phyloP scores from a whole-genome alignment of 1,139 yeast species.

The Geotrichum citri-aurantii region DNA sequence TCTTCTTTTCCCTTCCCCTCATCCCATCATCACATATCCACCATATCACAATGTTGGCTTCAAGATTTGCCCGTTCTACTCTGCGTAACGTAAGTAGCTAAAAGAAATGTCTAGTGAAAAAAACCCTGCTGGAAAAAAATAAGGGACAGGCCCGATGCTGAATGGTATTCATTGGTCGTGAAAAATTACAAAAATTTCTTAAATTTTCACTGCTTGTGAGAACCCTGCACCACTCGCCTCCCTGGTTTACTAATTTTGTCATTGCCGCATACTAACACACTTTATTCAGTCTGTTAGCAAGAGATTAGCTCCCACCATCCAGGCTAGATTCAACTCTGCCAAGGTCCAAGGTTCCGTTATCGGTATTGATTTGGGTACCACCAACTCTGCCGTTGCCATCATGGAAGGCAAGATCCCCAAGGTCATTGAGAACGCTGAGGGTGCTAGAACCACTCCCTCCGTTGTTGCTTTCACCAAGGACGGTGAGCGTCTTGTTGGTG shows the following conservation, averaged over 20 bases:
- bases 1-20: constrained; percentile 3
- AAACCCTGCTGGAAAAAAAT: too few species aligned
- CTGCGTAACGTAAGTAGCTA: constrained; percentile 17
- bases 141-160: neutral
- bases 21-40: constrained; percentile 7
- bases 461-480: constrained; percentile 98
- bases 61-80: constrained; percentile 20
- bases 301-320: constrained; percentile 25
- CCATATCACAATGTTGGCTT: constrained; percentile 18
- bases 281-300: constrained; percentile 6
- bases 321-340: constrained; percentile 43
- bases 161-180: neutral
- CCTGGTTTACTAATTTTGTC: neutral
- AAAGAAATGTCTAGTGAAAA: neutral
- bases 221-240: neutral
- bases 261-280: neutral
- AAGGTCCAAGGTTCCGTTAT: constrained; percentile 56
- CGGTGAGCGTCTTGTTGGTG: constrained; percentile 93
- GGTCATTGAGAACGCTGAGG: constrained; percentile 96
- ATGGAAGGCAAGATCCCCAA: constrained; percentile 97
- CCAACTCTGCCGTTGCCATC: constrained; percentile 97
- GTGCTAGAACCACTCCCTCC: constrained; percentile 98
- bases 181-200: neutral
- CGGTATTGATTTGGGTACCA: constrained; percentile 98
- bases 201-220: neutral